Percentiles rank a stretch among this genome's conserved stretches.
Evolutionary conservation across 2,329 filamentous ascomycete genomes (phyloP).

Genomic region (Exophiala lecanii-corni): DNA sequence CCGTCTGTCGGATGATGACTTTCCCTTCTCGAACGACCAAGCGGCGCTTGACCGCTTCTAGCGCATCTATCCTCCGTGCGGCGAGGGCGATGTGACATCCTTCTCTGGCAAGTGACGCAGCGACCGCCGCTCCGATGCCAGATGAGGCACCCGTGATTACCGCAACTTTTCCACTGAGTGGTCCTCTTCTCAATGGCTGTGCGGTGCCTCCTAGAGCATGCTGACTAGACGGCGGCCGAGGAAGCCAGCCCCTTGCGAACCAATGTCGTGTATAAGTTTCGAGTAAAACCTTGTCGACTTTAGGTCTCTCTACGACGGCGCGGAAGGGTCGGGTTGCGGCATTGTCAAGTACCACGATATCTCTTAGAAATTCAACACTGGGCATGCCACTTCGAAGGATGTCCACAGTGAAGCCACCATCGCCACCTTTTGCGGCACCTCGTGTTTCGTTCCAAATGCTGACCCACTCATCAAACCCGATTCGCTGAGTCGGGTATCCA

Average conservation of each 20-base stretch:
- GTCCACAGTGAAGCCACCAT: conserved; percentile 71
- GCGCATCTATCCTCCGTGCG: conserved; percentile 64
- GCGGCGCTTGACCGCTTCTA: conserved; percentile 62
- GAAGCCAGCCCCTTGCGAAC: conserved; percentile 73
- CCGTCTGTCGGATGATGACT: conserved; percentile 64
- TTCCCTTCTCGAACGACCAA: conserved; percentile 57
- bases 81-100: conserved; percentile 28
- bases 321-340: conserved; percentile 59
- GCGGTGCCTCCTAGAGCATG: conserved; percentile 42
- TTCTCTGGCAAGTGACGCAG: conserved; percentile 40
- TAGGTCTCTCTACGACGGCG: conserved; percentile 58
- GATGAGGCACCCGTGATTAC: conserved; percentile 36
- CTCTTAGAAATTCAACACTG: conserved; percentile 63
- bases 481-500: conserved; percentile 63
- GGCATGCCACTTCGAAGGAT: conserved; percentile 80
- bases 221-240: conserved; percentile 54
- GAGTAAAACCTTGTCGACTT: conserved; percentile 65
- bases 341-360: conserved; percentile 70
- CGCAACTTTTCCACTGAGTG: conserved; percentile 39
- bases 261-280: conserved; percentile 77
- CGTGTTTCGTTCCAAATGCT: conserved; percentile 67
- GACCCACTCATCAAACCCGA: conserved; percentile 71
- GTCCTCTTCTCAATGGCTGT: conserved; percentile 48
- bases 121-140: conserved; percentile 35
- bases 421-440: conserved; percentile 58